phyloP scores from a whole-genome alignment of 2,329 filamentous ascomycete genomes.

The Fusarium acutatum region DNA sequence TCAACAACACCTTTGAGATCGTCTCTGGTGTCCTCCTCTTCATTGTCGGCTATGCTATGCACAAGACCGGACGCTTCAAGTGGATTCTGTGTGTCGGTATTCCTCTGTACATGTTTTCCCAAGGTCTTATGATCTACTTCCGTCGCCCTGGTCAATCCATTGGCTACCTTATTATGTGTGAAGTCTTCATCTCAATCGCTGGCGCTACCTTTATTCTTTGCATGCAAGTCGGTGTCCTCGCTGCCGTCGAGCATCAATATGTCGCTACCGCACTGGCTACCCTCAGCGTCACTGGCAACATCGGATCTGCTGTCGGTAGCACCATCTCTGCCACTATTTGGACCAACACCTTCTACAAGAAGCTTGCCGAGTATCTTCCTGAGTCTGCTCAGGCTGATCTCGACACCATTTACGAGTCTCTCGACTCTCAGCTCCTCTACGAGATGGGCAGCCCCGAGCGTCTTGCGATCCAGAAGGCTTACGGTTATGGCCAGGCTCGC shows the following conservation, averaged over 20 bases:
- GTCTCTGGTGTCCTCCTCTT: slow-evolving; percentile 58
- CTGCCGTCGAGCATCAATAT: slow-evolving; percentile 45
- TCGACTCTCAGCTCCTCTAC: slow-evolving; percentile 62
- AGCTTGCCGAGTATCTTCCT: slow-evolving; percentile 62
- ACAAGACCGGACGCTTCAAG: slow-evolving; percentile 61
- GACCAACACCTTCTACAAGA: slow-evolving; percentile 47
- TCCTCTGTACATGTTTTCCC: slow-evolving; percentile 62
- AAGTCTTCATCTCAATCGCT: slow-evolving; percentile 61
- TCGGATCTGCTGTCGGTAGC: slow-evolving; percentile 42
- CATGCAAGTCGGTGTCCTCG: slow-evolving; percentile 42
- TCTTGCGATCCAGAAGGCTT: slow-evolving; percentile 66
- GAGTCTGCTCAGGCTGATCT: slow-evolving; percentile 46
- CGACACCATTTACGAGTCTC: slow-evolving; percentile 60
- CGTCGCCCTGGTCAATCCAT: slow-evolving; percentile 48
- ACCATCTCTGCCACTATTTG: slow-evolving; percentile 46
- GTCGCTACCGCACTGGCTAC: slow-evolving; percentile 45
- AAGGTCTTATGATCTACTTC: slow-evolving; percentile 53
- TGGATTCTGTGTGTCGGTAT: slow-evolving; percentile 57
- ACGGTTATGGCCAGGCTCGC: slow-evolving; percentile 60
- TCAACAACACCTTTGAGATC: slow-evolving; percentile 57
- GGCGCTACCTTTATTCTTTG: slow-evolving; percentile 59
- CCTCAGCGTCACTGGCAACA: slow-evolving; percentile 38
- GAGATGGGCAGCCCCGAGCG: slow-evolving; percentile 54
- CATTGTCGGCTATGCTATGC: slow-evolving; percentile 57
- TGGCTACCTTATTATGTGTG: slow-evolving; percentile 58